Evolutionary conservation across 495 filamentous ascomycete species (phyloP).

Genomic region (Amniculicola lignicola): DNA sequence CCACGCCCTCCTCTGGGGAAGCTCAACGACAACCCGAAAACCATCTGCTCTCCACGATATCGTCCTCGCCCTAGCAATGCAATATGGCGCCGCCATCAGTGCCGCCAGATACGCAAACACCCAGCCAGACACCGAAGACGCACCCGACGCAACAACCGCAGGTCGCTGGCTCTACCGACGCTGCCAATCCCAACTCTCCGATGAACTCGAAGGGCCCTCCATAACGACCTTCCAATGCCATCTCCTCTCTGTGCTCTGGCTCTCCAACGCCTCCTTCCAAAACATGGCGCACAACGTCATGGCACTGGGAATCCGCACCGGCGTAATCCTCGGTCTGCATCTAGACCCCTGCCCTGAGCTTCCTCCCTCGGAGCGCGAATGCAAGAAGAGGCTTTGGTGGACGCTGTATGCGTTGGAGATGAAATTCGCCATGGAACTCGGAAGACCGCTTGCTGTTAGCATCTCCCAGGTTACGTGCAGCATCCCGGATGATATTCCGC

Average conservation of each 20-base stretch:
- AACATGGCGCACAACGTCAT: constrained; percentile 49
- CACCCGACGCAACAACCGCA: constrained; percentile 46
- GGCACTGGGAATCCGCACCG: constrained; percentile 48
- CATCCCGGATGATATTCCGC: constrained; percentile 36
- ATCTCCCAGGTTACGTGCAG: constrained; percentile 40
- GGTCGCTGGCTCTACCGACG: constrained; percentile 49
- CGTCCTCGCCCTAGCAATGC: constrained; percentile 54
- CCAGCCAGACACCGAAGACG: constrained; percentile 10
- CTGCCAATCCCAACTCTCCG: constrained; percentile 46
- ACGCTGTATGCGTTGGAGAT: constrained; percentile 48
- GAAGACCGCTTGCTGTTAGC: constrained; percentile 47
- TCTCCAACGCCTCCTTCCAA: constrained; percentile 48
- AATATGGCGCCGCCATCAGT: constrained; percentile 45
- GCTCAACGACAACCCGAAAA: constrained; percentile 39
- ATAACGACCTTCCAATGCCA: constrained; percentile 54
- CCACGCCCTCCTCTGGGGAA: constrained; percentile 49
- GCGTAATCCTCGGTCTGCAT: constrained; percentile 54
- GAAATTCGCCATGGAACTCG: constrained; percentile 52
- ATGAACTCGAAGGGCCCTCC: constrained; percentile 51
- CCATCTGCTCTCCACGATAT: constrained; percentile 56
- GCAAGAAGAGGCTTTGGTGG: constrained; percentile 55
- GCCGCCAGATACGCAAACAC: neutral
- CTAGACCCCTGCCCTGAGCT: constrained; percentile 45
- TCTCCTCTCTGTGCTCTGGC: constrained; percentile 47
- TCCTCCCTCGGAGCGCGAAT: constrained; percentile 41